Conservation (phyloP, 2,329 filamentous ascomycete genomes). For the Aspergillus pseudonomiae region DNA sequence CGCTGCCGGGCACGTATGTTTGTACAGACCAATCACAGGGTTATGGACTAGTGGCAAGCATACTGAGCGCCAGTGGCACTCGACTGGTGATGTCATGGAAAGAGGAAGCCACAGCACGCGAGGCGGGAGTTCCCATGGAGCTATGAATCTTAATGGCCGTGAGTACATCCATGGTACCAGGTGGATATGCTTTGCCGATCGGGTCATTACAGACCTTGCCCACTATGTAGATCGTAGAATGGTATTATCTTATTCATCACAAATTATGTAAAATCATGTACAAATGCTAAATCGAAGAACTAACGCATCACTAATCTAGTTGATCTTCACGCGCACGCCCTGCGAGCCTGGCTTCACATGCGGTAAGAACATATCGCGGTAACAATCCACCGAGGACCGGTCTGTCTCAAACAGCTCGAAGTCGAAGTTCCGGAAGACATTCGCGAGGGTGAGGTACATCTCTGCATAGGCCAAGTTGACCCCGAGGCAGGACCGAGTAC, state of each 20-base stretch:
- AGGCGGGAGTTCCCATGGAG: background rate
- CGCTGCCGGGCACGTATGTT: background rate
- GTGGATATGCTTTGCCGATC: background rate
- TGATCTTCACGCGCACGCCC: constrained; percentile 14
- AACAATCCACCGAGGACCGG: constrained; percentile 11
- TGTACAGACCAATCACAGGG: background rate
- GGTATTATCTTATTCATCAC: background rate
- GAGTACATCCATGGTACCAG: background rate
- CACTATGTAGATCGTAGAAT: background rate
- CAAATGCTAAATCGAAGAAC: background rate
- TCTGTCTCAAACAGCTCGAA: constrained; percentile 18
- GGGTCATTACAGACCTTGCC: background rate
- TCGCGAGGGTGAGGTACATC: constrained; percentile 18
- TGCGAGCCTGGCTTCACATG: constrained; percentile 14
- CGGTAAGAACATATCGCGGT: constrained; percentile 16
- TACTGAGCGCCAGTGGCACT: background rate
- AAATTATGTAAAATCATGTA: background rate
- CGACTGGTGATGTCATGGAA: background rate
- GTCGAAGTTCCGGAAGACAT: constrained; percentile 16
- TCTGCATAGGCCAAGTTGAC: constrained; percentile 19
- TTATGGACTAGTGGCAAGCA: background rate
- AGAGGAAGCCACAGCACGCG: background rate
- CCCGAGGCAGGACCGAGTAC: constrained; percentile 16
- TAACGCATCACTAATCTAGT: background rate
- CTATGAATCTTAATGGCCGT: background rate